A percentile compares a stretch with the other conserved stretches of the same genome.
These are phyloP conservation scores for Chytriomyces sp. DNA, from an alignment of 192 early-diverging fungal species.

Conservation along the genomic window DNA sequence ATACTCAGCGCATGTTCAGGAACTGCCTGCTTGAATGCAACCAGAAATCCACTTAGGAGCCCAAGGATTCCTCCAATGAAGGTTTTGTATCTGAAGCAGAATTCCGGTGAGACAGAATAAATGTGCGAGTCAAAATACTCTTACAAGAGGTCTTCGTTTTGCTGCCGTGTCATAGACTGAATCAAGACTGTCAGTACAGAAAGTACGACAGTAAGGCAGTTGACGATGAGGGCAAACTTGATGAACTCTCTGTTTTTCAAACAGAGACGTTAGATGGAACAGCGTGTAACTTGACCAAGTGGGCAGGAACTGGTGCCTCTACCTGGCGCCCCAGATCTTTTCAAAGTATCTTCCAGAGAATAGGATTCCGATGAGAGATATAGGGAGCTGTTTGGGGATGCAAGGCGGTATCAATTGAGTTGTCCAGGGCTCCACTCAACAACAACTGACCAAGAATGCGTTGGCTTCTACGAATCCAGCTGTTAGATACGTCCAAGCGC, in stretches of 20 bases:
- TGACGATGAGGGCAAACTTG: slow-evolving; percentile 69
- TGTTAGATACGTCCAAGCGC: slow-evolving; percentile 65
- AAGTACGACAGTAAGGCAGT: slow-evolving; percentile 54
- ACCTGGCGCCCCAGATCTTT: slow-evolving; percentile 76
- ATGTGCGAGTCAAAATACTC: background rate
- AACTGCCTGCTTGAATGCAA: slow-evolving; percentile 85
- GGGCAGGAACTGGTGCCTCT: background rate
- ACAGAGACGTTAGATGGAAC: background rate
- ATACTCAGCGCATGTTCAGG: slow-evolving; percentile 84
- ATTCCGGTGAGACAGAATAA: background rate
- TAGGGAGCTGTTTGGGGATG: slow-evolving; percentile 28
- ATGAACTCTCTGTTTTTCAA: slow-evolving; percentile 60
- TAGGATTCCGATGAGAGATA: slow-evolving; percentile 48
- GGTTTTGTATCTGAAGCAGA: slow-evolving; percentile 52
- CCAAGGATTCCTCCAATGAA: slow-evolving; percentile 75
- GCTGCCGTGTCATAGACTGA: slow-evolving; percentile 60
- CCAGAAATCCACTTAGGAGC: slow-evolving; percentile 74
- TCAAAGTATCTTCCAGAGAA: slow-evolving; percentile 82
- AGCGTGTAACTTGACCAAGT: background rate
- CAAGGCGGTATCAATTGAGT: background rate
- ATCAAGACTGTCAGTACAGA: slow-evolving; percentile 62
- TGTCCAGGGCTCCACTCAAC: background rate
- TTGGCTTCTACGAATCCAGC: slow-evolving; percentile 64
- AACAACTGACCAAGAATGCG: slow-evolving; percentile 48
- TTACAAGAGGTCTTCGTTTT: slow-evolving; percentile 61